Evolutionary conservation across 495 filamentous ascomycete species (phyloP).

Genomic region (Annulohypoxylon moriforme): DNA sequence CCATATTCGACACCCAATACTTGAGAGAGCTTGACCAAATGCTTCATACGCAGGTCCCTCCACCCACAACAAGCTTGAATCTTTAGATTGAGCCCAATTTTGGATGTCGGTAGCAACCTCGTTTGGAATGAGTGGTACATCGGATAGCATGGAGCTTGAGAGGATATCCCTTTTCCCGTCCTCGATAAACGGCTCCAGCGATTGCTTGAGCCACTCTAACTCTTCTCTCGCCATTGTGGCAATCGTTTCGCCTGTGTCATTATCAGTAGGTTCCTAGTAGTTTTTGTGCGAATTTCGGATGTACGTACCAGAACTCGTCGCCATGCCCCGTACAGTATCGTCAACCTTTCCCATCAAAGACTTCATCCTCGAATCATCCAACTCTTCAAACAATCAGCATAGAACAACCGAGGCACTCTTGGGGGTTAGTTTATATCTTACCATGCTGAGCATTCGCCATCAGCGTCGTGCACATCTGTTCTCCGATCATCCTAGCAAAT

Average conservation of each 20-base stretch:
- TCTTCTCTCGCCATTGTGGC: neutral
- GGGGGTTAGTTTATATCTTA: neutral
- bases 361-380: neutral
- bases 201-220: neutral
- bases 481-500: slow-evolving; percentile 5
- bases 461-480: neutral
- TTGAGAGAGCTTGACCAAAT: slow-evolving; percentile 1
- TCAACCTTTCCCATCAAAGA: neutral
- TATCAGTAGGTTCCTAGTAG: neutral
- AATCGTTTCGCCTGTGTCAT: neutral
- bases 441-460: slow-evolving; percentile 1
- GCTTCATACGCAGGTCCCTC: neutral
- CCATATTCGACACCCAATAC: neutral
- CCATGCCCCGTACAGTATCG: neutral
- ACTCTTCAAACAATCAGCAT: neutral
- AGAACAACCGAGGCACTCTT: neutral
- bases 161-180: neutral
- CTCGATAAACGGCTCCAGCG: neutral
- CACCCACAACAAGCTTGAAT: slow-evolving; percentile 9
- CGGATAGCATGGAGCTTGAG: neutral
- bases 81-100: neutral
- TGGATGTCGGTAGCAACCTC: slow-evolving; percentile 1
- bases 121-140: neutral
- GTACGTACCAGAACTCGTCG: neutral
- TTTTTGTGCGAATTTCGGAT: neutral